A percentile compares a stretch with the other conserved stretches of the same genome.
phyloP scores from a whole-genome alignment of 2,329 filamentous ascomycete genomes.

The Parastagonospora avenae region DNA sequence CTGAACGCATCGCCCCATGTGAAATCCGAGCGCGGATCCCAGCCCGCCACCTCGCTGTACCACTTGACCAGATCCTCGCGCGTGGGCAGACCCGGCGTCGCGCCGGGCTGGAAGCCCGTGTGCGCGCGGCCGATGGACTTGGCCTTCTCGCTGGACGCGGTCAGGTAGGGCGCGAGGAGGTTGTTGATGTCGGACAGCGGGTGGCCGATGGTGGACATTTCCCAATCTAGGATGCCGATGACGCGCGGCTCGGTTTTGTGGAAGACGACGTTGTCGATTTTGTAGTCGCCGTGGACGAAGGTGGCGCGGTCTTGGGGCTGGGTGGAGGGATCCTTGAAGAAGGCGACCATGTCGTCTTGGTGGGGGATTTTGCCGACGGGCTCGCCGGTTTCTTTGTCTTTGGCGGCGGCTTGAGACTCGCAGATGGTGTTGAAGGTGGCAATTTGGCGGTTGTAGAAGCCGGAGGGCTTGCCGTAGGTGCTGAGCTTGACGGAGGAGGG shows the following conservation, averaged over 20 bases:
- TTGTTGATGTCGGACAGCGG: conserved; percentile 91
- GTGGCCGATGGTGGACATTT: conserved; percentile 98
- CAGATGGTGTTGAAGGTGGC: conserved; percentile 82
- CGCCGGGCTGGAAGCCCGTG: conserved; percentile 64
- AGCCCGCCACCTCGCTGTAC: conserved; percentile 72
- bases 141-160: conserved; percentile 46
- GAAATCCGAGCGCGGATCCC: conserved; percentile 67
- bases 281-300: conserved; percentile 94
- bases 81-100: conserved; percentile 69
- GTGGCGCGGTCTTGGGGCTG: conserved; percentile 80
- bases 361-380: conserved; percentile 83
- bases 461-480: conserved; percentile 71
- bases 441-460: conserved; percentile 87
- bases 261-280: conserved; percentile 72
- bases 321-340: conserved; percentile 71
- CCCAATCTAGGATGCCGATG: conserved; percentile 89
- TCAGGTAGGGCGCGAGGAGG: conserved; percentile 60
- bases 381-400: conserved; percentile 76
- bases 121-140: conserved; percentile 48
- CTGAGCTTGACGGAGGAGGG: conserved; percentile 70
- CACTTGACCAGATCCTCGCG: conserved; percentile 65
- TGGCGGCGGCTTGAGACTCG: conserved; percentile 73
- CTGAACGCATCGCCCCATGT: conserved; percentile 70
- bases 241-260: conserved; percentile 86
- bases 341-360: conserved; percentile 77